phyloP scores from a whole-genome alignment of 495 filamentous ascomycete species.

The Parmelia sp. region DNA sequence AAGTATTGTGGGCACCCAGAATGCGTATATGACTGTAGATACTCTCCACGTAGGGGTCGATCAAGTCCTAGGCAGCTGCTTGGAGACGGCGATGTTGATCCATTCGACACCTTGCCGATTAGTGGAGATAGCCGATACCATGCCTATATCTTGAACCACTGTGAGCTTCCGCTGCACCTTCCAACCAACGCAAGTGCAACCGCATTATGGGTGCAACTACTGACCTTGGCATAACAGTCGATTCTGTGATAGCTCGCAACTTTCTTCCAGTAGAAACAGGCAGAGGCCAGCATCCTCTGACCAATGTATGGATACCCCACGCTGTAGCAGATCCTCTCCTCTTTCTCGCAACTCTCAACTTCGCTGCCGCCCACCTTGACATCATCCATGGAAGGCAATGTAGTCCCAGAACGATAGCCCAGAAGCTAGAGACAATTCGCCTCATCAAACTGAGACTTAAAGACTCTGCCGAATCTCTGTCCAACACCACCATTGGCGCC shows the following conservation, averaged over 20 bases:
- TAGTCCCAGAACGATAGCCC: background rate
- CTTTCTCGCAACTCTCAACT: constrained; percentile 11
- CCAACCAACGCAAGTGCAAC: no score
- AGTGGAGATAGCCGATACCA: background rate
- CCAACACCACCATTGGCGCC: constrained; percentile 9
- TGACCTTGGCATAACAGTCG: background rate
- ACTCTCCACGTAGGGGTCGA: background rate
- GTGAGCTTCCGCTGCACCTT: background rate
- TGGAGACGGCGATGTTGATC: background rate
- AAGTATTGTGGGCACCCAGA: background rate
- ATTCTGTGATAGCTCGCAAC: background rate
- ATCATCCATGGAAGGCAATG: background rate
- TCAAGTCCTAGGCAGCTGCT: background rate
- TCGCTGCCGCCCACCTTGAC: constrained; percentile 15
- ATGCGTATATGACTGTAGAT: background rate
- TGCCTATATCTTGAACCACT: background rate
- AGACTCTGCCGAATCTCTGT: background rate
- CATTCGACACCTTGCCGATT: background rate
- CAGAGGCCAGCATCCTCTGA: constrained; percentile 4
- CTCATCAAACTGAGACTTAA: constrained; percentile 11
- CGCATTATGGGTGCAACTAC: background rate
- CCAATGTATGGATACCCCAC: background rate
- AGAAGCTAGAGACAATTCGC: constrained; percentile 9
- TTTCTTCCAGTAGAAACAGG: background rate
- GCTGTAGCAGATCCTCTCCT: constrained; percentile 12